These are phyloP conservation scores for Ophiocordyceps camponoti-rufipedis DNA, from an alignment of 2,329 filamentous ascomycete species.

Conservation along the genomic window DNA sequence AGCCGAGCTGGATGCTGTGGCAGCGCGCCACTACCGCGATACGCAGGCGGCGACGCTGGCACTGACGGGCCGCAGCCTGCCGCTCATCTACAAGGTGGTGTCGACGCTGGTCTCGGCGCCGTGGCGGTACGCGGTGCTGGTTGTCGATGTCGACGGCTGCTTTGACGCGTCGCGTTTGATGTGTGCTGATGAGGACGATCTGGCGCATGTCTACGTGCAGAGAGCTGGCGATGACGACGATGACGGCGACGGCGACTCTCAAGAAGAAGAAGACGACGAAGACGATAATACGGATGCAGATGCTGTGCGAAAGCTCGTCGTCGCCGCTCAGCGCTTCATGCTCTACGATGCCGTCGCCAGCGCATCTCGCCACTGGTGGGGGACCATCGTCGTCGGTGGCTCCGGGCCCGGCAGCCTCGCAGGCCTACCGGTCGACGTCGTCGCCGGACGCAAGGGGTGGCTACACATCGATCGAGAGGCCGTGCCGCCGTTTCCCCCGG, in stretches of 20 bases:
- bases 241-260: neutral
- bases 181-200: slow-evolving; percentile 20
- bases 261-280: neutral
- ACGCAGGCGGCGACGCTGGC: slow-evolving; percentile 28
- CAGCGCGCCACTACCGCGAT: slow-evolving; percentile 25
- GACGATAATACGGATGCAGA: slow-evolving; percentile 3
- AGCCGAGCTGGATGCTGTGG: slow-evolving; percentile 25
- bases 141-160: slow-evolving; percentile 35
- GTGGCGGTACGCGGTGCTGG: slow-evolving; percentile 26
- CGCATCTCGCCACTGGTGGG: slow-evolving; percentile 33
- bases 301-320: slow-evolving; percentile 16
- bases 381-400: slow-evolving; percentile 30
- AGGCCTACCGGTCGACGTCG: slow-evolving; percentile 12
- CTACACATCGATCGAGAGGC: slow-evolving; percentile 26
- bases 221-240: slow-evolving; percentile 13
- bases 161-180: slow-evolving; percentile 33
- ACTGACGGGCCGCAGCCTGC: slow-evolving; percentile 32
- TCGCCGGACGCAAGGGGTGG: slow-evolving; percentile 28
- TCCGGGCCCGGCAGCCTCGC: slow-evolving; percentile 1
- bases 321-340: slow-evolving; percentile 26
- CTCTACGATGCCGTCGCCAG: slow-evolving; percentile 29
- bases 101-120: slow-evolving; percentile 30
- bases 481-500: slow-evolving; percentile 18
- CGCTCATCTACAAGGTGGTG: slow-evolving; percentile 37
- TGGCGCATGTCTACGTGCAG: slow-evolving; percentile 33